Evolutionary conservation across 106 monocot genomes (phyloP).

Genomic region (Dendrobium officinale): DNA sequence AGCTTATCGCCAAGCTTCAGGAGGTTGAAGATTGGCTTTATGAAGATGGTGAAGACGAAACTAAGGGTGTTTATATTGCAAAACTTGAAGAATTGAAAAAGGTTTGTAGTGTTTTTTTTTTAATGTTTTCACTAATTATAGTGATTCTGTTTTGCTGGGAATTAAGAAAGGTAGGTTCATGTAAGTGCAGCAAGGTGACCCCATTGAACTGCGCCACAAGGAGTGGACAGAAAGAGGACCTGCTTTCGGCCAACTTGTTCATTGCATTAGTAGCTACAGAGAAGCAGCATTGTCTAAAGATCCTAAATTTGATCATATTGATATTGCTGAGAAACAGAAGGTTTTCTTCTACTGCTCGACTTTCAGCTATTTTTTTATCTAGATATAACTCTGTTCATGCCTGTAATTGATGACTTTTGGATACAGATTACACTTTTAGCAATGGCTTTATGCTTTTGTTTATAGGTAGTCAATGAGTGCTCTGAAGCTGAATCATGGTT

Average conservation of each 20-base stretch:
- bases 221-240: slow-evolving; percentile 69
- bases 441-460: not conserved
- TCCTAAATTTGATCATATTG: slow-evolving; percentile 91
- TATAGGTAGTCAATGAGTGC: slow-evolving; percentile 72
- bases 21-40: slow-evolving; percentile 96
- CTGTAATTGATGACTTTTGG: slow-evolving; percentile 8
- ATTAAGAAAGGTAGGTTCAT: not conserved
- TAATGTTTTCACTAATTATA: not conserved
- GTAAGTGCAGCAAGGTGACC: slow-evolving; percentile 62
- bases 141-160: not conserved
- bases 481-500: slow-evolving; percentile 68
- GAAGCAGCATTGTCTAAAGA: slow-evolving; percentile 76
- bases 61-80: slow-evolving; percentile 83
- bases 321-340: slow-evolving; percentile 84
- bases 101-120: slow-evolving; percentile 26
- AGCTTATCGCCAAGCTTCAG: slow-evolving; percentile 63
- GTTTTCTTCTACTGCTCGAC: not conserved
- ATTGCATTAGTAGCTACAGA: slow-evolving; percentile 79
- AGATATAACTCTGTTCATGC: not conserved
- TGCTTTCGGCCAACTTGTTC: slow-evolving; percentile 40
- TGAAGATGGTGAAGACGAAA: slow-evolving; percentile 95
- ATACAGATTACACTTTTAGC: not conserved
- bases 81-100: slow-evolving; percentile 88
- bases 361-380: not conserved
- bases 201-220: slow-evolving; percentile 72